Conservation (phyloP, 2,329 filamentous ascomycete species). For the Pseudogymnoascus sp. region DNA sequence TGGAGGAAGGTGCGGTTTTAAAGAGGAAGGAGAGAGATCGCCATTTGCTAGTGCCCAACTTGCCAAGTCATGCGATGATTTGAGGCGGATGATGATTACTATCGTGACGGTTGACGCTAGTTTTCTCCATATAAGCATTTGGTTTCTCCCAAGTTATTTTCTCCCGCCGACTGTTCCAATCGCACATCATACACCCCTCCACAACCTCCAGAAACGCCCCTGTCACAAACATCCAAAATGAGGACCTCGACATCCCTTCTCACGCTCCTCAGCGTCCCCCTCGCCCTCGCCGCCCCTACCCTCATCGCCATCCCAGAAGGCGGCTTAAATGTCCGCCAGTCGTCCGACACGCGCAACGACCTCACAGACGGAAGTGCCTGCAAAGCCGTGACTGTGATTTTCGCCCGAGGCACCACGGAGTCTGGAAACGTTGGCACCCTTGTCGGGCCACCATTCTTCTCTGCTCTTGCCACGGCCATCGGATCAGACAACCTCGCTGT, state of each 20-base stretch:
- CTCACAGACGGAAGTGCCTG: slow-evolving; percentile 27
- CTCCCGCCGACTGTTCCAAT: background rate
- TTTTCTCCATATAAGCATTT: background rate
- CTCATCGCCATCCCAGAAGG: background rate
- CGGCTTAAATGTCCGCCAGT: background rate
- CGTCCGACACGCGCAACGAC: slow-evolving; percentile 15
- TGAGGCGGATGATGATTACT: background rate
- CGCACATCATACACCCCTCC: background rate
- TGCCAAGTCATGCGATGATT: background rate
- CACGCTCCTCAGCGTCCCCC: background rate
- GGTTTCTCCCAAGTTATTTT: background rate
- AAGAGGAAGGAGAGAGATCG: background rate
- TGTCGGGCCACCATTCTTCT: slow-evolving; percentile 42
- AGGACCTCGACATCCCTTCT: background rate
- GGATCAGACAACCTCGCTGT: slow-evolving; percentile 38
- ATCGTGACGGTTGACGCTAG: background rate
- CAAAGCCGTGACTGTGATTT: slow-evolving; percentile 43
- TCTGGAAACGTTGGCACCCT: slow-evolving; percentile 41
- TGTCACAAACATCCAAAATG: background rate
- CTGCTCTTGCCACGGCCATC: slow-evolving; percentile 33
- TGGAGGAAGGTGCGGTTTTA: background rate
- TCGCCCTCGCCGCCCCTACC: background rate
- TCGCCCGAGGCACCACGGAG: slow-evolving; percentile 48
- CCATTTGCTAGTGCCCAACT: background rate
- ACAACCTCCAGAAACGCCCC: background rate